Percentiles rank a stretch among this genome's conserved stretches.
Evolutionary conservation across 257 asterid genomes (phyloP).

Genomic region (Salvia rosmarinus): DNA sequence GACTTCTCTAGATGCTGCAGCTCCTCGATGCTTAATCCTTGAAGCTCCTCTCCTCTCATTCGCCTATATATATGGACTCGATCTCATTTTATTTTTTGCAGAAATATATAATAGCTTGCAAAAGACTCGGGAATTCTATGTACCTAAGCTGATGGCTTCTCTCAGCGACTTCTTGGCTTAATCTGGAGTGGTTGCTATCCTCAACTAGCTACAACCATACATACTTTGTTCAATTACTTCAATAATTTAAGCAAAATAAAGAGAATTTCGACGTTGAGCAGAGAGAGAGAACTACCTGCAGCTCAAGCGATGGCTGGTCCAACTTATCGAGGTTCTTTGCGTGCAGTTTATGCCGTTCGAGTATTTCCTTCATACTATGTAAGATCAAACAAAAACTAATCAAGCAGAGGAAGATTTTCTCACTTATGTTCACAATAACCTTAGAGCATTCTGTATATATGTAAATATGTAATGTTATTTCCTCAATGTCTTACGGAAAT

Average conservation of each 20-base stretch:
- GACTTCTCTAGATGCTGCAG: constrained; percentile 69
- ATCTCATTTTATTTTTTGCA: background rate
- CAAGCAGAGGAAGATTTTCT: background rate
- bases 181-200: constrained; percentile 55
- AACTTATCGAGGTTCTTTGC: constrained; percentile 68
- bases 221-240: background rate
- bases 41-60: constrained; percentile 95
- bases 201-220: constrained; percentile 65
- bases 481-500: background rate
- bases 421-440: background rate
- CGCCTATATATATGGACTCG: constrained; percentile 43
- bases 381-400: background rate
- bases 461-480: background rate
- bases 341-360: constrained; percentile 73
- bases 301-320: constrained; percentile 82
- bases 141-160: constrained; percentile 71
- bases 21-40: constrained; percentile 75
- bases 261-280: background rate
- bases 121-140: background rate
- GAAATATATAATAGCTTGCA: background rate
- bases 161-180: constrained; percentile 75
- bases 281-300: constrained; percentile 47
- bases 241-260: background rate
- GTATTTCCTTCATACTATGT: constrained; percentile 73
- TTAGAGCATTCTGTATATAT: background rate